A percentile compares a stretch with the other conserved stretches of the same genome.
phyloP scores from a whole-genome alignment of 2,329 filamentous ascomycete genomes.

The Xylaria hypoxylon region DNA sequence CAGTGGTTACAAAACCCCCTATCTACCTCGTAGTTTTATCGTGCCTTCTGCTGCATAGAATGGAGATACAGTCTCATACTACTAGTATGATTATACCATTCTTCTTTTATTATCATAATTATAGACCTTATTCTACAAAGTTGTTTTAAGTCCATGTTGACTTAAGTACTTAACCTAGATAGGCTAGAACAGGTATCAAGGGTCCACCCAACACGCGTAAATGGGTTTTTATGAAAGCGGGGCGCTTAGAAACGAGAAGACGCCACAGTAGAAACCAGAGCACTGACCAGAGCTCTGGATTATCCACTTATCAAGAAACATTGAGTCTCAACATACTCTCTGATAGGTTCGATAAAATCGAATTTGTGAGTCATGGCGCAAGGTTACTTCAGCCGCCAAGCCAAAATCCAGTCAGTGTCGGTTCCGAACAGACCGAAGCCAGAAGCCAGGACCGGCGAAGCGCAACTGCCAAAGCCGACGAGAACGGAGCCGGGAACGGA shows the following conservation, averaged over 20 bases:
- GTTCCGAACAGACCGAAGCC: constrained; percentile 7
- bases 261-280: not conserved
- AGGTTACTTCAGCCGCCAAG: not conserved
- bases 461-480: not conserved
- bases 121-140: too few relatives aligned
- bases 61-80: not conserved
- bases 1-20: not conserved
- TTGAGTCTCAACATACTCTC: not conserved
- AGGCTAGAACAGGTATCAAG: not conserved
- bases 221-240: constrained; percentile 11
- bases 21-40: too few relatives aligned
- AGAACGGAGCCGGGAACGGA: constrained; percentile 1
- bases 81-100: not conserved
- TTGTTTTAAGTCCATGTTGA: too few relatives aligned
- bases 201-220: constrained; percentile 14
- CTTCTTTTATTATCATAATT: too few relatives aligned
- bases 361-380: not conserved
- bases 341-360: not conserved
- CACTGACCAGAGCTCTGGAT: not conserved
- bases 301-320: constrained; percentile 1
- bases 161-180: too few relatives aligned
- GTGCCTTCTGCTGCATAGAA: not conserved
- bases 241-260: not conserved
- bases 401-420: constrained; percentile 2
- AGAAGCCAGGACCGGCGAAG: not conserved